Base-by-base conservation (phyloP, 2,329 filamentous ascomycete species). In the Phyllachora maydis region DNA sequence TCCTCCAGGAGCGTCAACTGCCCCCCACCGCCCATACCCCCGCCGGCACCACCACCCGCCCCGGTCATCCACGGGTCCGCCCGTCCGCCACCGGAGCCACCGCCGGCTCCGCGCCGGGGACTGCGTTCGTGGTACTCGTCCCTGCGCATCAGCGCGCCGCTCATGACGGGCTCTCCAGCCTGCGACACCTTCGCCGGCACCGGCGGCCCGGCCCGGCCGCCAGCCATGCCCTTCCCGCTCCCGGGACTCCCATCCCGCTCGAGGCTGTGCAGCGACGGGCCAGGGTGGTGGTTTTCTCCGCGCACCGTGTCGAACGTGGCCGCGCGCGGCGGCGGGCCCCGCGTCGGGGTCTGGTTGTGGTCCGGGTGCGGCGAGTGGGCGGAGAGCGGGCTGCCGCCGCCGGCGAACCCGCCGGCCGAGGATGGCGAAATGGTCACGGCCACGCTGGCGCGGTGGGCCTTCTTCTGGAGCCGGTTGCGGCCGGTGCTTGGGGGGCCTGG, bases 1-100 rank as follows among this genome's bases (percentile, higher is more conserved):
- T 83, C 76, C 31, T 78, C 56, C 45, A 74, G 61, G 24, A 83
- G 47, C 11, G 71, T 65, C 44, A 57, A 55, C 31, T 64, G 53
- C 27, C 58, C 57, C 14, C 47, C 43, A 10, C 42, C 47, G 24
- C 43, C 49, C 16, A n/a, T n/a, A n/a, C n/a, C n/a, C n/a, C n/a
- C n/a, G 16, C 47, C 46, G 4, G 43, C 46, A 14, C 36, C 28
- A n/a, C 9, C 33, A 30, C 3, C 28, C 32, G 6, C 34, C 32
- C 23, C 32, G 28, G 14, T 22, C 28, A 10, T n/a, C 29, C 23
- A 19, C 4, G 20, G 20, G 15, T 22, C 20, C 8, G 5, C n/a
- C 11, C 11, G 6, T 5, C 11, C 20, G 6, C 20, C 6, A n/a
- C 20, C 20, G 20, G 14, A 14, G 13, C 11, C 10, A 4, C 11